phyloP scores from a whole-genome alignment of 805 yeast genomes.

The Ogataea haglerorum region DNA sequence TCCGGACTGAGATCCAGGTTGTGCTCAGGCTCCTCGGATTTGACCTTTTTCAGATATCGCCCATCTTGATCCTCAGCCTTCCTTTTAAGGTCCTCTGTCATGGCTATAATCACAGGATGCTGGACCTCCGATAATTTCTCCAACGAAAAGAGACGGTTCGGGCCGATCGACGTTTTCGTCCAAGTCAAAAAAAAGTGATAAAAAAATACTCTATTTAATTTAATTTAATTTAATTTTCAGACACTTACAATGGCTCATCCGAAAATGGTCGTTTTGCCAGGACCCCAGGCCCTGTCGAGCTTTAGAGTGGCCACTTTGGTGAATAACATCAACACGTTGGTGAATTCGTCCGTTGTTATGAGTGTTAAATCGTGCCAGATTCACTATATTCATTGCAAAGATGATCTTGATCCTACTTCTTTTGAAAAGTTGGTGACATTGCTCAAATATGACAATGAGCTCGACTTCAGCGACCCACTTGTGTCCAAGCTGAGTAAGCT shows the following conservation, averaged over 20 bases:
- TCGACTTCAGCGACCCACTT: slow-evolving; percentile 47
- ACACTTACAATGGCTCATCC: slow-evolving; percentile 12
- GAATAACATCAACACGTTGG: slow-evolving; percentile 67
- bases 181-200: slow-evolving; percentile 1
- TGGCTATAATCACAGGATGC: background rate
- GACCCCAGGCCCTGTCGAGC: slow-evolving; percentile 85
- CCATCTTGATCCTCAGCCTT: slow-evolving; percentile 8
- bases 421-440: slow-evolving; percentile 52
- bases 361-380: slow-evolving; percentile 71
- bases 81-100: slow-evolving; percentile 10
- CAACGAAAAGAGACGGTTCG: background rate
- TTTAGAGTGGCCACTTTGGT: slow-evolving; percentile 77
- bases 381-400: slow-evolving; percentile 72
- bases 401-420: slow-evolving; percentile 39
- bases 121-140: background rate
- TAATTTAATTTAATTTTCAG: slow-evolving; percentile 2
- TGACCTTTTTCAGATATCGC: slow-evolving; percentile 2
- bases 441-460: slow-evolving; percentile 69
- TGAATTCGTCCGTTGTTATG: slow-evolving; percentile 62
- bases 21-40: slow-evolving; percentile 3
- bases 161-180: slow-evolving; percentile 1
- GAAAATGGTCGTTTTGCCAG: slow-evolving; percentile 59
- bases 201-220: slow-evolving; percentile 1
- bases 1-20: slow-evolving; percentile 21
- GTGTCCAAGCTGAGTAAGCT: slow-evolving; percentile 22